A percentile compares a stretch with the other conserved stretches of the same genome.
Conservation (phyloP, 176 grass and related monocot genomes). For the Phoenix dactylifera region DNA sequence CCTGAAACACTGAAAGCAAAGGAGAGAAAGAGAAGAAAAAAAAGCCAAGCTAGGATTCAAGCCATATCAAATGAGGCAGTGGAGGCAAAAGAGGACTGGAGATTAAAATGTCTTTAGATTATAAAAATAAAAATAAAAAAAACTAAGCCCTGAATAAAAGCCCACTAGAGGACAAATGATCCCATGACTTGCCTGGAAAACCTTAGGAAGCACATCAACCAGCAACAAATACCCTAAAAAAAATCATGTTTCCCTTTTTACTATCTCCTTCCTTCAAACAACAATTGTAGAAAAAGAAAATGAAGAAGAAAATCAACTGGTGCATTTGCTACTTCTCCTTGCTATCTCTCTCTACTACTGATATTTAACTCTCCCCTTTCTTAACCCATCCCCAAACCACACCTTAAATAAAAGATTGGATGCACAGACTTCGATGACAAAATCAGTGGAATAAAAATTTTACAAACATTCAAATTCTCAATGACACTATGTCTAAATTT, state of each 20-base stretch:
- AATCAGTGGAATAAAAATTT: too few species aligned
- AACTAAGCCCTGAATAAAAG: not conserved
- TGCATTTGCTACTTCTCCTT: slow-evolving; percentile 19
- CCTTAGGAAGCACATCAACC: slow-evolving; percentile 5
- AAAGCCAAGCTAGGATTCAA: not conserved
- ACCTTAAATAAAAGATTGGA: slow-evolving; percentile 30
- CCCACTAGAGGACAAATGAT: too few species aligned
- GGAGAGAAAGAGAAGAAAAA: slow-evolving; percentile 6
- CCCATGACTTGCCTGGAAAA: too few species aligned
- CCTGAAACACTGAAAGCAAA: slow-evolving; percentile 25
- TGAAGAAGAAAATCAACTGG: not conserved
- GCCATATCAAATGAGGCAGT: slow-evolving; percentile 6
- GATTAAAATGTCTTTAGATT: too few species aligned
- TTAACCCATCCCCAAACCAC: slow-evolving; percentile 24
- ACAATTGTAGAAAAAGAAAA: too few species aligned
- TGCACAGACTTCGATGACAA: too few species aligned
- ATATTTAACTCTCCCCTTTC: slow-evolving; percentile 16
- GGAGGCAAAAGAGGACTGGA: not conserved
- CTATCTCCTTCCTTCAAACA: not conserved
- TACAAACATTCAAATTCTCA: too few species aligned
- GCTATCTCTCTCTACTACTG: not conserved
- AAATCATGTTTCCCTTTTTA: not conserved
- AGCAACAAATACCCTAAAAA: slow-evolving; percentile 2
- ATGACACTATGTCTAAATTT: too few species aligned
- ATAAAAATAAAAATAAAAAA: not conserved